Conservation (phyloP, 78 protist genomes). For the Protostelium mycophagum region DNA sequence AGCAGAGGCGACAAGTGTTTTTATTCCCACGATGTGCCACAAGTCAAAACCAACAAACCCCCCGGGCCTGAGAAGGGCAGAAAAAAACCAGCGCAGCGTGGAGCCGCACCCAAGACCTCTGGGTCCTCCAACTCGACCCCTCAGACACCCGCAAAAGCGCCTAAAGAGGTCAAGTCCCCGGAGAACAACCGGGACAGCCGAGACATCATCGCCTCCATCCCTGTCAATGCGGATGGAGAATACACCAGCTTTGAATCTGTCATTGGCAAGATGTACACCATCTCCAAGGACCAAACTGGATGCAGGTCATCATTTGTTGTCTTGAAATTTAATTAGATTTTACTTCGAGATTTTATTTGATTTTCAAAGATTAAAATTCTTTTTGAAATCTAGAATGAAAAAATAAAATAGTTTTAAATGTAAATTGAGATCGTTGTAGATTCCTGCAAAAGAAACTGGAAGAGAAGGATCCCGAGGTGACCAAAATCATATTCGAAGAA, state of each 20-base stretch:
- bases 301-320: no score
- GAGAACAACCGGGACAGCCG: background rate
- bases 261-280: background rate
- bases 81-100: background rate
- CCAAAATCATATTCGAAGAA: background rate
- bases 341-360: no score
- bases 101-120: no score
- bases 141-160: background rate
- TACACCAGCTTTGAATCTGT: background rate
- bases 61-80: background rate
- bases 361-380: no score
- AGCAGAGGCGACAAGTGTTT: constrained; percentile 1
- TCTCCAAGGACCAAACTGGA: background rate
- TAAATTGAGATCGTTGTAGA: background rate
- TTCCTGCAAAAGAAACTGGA: background rate
- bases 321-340: no score
- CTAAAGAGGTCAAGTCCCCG: background rate
- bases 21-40: background rate
- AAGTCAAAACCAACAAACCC: background rate
- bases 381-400: no score
- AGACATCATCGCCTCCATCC: background rate
- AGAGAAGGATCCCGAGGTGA: background rate
- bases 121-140: no score
- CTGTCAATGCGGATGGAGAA: background rate
- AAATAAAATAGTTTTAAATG: no score